phyloP scores from a whole-genome alignment of 2,329 filamentous ascomycete genomes.

The Fusarium concolor region DNA sequence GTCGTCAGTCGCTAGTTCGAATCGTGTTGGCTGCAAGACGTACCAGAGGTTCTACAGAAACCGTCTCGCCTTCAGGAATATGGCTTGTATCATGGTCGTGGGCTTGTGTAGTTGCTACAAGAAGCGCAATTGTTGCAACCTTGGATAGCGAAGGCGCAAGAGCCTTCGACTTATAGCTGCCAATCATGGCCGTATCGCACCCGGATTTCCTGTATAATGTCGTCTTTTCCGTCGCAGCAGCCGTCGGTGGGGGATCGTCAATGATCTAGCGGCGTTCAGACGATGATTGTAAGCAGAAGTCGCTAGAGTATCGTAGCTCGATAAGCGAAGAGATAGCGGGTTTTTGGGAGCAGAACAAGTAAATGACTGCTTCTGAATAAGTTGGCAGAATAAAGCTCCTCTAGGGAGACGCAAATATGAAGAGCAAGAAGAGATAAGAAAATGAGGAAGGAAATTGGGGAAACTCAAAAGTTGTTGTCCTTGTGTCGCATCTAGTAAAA shows the following conservation, averaged over 20 bases:
- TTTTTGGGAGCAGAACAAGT: slow-evolving; percentile 34
- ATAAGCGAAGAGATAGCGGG: slow-evolving; percentile 33
- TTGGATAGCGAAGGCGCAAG: slow-evolving; percentile 32
- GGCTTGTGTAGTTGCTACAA: slow-evolving; percentile 45
- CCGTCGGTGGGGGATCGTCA: slow-evolving; percentile 37
- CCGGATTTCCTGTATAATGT: not conserved
- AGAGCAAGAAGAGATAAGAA: slow-evolving; percentile 1
- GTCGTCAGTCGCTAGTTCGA: slow-evolving; percentile 48
- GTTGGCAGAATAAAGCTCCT: slow-evolving; percentile 12
- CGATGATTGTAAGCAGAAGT: slow-evolving; percentile 9
- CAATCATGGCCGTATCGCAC: slow-evolving; percentile 37
- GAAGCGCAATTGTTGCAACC: slow-evolving; percentile 41
- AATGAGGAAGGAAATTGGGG: slow-evolving; percentile 13
- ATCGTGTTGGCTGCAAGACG: slow-evolving; percentile 44
- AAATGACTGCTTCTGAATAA: slow-evolving; percentile 32
- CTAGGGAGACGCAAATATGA: slow-evolving; percentile 11
- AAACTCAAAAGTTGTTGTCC: slow-evolving; percentile 17
- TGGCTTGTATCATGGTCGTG: slow-evolving; percentile 63
- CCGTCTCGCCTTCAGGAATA: slow-evolving; percentile 75
- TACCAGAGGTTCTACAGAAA: slow-evolving; percentile 81
- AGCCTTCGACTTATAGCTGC: slow-evolving; percentile 20
- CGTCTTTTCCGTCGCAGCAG: slow-evolving; percentile 6
- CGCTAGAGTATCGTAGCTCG: slow-evolving; percentile 6
- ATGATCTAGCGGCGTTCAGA: slow-evolving; percentile 22
- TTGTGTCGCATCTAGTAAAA: slow-evolving; percentile 17